Base-by-base conservation (phyloP, 2,329 filamentous ascomycete genomes). In the Apiospora sp. region DNA sequence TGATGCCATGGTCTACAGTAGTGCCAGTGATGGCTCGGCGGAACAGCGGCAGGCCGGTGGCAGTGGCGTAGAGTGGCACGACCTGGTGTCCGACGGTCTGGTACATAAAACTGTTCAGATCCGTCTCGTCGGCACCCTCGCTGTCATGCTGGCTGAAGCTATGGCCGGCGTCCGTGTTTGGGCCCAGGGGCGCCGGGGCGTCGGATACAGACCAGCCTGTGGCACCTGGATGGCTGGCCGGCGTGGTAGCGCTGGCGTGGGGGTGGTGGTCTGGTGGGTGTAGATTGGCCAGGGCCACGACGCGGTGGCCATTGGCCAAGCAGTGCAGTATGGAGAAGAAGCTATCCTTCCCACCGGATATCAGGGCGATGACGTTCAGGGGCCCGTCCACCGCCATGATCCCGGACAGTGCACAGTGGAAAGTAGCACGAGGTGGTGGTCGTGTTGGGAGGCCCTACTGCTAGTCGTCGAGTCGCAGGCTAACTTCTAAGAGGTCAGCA, bases 101-200 rank as follows among this genome's bases (percentile, higher is more conserved):
- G 86, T 98, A 99, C 96, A 99, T 99, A 91, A 96, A 98, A 85
- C 95, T 98, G 83, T 99, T 94, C 77, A 97, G 88, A 81, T 98
- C 94, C 72, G 88, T 84, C 75, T 87, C 85, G 48, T 88, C 85
- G 6, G 82, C 80, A 41, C 80, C 82, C 30, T 41, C 34, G 68
- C 68, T 51, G 30, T 27, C 37, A 34, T 24, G 46, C 14, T 58
- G 22, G 58, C 71, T 69, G 68, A 69, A 58, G 73, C 69, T 69
- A 48, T 73, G 24, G 14, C 71, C 70, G 41, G 37, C 43, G 37
- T 68, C 69, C 68, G 13, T 46, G 44, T 74, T 70, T 49, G 41
- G 34, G n/a, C 19, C 58, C 19, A 64, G 58, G 19, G 8, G 34
- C 30, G 34, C 58, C 58, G 58, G 30, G 70, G 43, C 44, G 22